phyloP scores from a whole-genome alignment of 495 filamentous ascomycete species.

The Hypoxylon crocopeplum region DNA sequence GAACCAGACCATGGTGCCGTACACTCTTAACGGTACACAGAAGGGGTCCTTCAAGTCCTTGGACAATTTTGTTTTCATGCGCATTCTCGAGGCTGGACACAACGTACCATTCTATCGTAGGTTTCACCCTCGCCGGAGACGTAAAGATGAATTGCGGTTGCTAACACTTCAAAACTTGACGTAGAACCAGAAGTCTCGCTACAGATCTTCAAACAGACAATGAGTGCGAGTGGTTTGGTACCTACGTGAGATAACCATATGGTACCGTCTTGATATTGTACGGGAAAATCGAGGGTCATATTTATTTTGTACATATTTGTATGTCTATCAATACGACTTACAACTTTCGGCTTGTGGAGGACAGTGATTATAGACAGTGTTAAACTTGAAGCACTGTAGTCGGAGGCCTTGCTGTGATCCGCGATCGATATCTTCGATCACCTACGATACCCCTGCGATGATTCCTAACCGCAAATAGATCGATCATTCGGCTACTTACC shows the following conservation, averaged over 20 bases:
- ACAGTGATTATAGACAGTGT: too few relatives aligned
- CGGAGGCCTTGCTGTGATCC: too few relatives aligned
- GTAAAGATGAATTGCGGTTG: background rate
- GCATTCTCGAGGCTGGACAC: constrained; percentile 61
- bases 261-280: too few relatives aligned
- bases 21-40: constrained; percentile 56
- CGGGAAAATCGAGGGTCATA: too few relatives aligned
- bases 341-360: too few relatives aligned
- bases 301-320: too few relatives aligned
- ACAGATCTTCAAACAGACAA: constrained; percentile 61
- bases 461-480: too few relatives aligned
- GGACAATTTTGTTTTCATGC: constrained; percentile 58
- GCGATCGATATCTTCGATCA: too few relatives aligned
- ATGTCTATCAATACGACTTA: too few relatives aligned
- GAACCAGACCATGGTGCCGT: constrained; percentile 44
- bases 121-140: constrained; percentile 1
- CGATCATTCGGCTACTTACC: too few relatives aligned
- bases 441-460: too few relatives aligned
- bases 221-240: constrained; percentile 41
- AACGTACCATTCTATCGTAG: constrained; percentile 58
- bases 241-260: constrained; percentile 6
- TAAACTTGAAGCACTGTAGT: too few relatives aligned
- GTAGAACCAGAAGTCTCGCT: constrained; percentile 53
- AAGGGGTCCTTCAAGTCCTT: constrained; percentile 59
- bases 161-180: constrained; percentile 12